These are phyloP conservation scores for Aspergillus pseudonomiae DNA, from an alignment of 2,329 filamentous ascomycete species.

Conservation along the genomic window DNA sequence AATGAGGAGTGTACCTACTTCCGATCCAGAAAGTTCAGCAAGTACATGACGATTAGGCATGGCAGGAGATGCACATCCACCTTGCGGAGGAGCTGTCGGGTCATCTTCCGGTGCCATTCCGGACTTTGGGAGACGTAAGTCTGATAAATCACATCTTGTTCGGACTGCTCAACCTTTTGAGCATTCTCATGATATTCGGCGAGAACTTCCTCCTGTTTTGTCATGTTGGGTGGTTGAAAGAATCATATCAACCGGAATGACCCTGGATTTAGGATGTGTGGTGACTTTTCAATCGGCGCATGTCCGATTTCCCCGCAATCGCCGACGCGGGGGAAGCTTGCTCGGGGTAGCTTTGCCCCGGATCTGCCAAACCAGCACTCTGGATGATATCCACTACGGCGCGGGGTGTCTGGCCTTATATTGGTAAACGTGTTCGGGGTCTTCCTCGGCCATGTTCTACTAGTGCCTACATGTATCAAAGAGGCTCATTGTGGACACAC, in stretches of 20 bases:
- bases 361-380: too few species aligned
- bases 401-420: too few species aligned
- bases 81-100: conserved; percentile 27
- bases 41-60: conserved; percentile 34
- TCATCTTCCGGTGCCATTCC: conserved; percentile 32
- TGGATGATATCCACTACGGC: too few species aligned
- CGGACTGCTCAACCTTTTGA: background rate
- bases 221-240: background rate
- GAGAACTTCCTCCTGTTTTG: background rate
- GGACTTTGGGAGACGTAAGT: conserved; percentile 28
- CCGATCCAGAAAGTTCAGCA: conserved; percentile 37
- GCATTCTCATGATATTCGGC: background rate
- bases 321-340: background rate
- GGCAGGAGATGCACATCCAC: conserved; percentile 35
- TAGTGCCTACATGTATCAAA: too few species aligned
- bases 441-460: too few species aligned
- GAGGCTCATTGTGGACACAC: too few species aligned
- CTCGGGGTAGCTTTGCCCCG: background rate
- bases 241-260: background rate
- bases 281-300: background rate
- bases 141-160: conserved; percentile 31
- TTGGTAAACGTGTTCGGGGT: too few species aligned
- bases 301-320: background rate
- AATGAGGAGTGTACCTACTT: conserved; percentile 22
- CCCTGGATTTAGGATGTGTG: background rate